Conservation (phyloP, 495 filamentous ascomycete species). For the Barbatosphaeria neglecta region DNA sequence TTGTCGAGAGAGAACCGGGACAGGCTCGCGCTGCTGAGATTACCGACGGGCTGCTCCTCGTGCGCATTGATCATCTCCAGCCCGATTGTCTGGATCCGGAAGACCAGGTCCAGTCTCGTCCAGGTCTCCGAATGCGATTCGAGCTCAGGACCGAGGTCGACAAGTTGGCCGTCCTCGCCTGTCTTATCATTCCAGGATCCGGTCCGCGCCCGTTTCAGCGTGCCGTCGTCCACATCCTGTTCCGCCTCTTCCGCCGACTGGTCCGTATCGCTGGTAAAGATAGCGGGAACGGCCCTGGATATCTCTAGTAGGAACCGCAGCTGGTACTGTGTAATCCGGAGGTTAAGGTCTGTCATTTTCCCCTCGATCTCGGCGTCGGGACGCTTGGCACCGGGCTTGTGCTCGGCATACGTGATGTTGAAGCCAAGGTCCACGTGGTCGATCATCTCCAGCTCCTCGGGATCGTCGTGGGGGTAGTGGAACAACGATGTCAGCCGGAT, state of each 20-base stretch:
- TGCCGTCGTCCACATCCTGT: conserved; percentile 33
- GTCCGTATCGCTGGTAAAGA: conserved; percentile 68
- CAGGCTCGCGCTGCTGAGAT: conserved; percentile 69
- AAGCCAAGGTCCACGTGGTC: conserved; percentile 93
- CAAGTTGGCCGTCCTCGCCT: conserved; percentile 27
- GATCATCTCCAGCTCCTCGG: conserved; percentile 88
- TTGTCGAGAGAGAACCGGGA: conserved; percentile 90
- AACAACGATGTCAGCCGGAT: conserved; percentile 84
- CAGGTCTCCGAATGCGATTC: conserved; percentile 55
- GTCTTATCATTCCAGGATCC: conserved; percentile 30
- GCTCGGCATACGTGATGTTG: conserved; percentile 80
- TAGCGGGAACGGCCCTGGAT: conserved; percentile 71
- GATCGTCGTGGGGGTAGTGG: conserved; percentile 57
- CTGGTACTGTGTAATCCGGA: conserved; percentile 81
- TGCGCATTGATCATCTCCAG: conserved; percentile 75
- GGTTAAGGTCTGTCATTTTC: conserved; percentile 81
- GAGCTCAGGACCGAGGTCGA: conserved; percentile 54
- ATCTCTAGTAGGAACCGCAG: conserved; percentile 79
- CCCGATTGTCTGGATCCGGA: conserved; percentile 77
- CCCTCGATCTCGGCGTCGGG: conserved; percentile 90
- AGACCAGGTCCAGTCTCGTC: conserved; percentile 90
- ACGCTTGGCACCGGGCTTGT: conserved; percentile 60
- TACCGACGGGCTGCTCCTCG: conserved; percentile 61
- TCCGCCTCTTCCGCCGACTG: conserved; percentile 49
- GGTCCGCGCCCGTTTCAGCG: conserved; percentile 34